phyloP scores from a whole-genome alignment of 176 grass and related monocot species.

The Ampelocalamus luodianensis region DNA sequence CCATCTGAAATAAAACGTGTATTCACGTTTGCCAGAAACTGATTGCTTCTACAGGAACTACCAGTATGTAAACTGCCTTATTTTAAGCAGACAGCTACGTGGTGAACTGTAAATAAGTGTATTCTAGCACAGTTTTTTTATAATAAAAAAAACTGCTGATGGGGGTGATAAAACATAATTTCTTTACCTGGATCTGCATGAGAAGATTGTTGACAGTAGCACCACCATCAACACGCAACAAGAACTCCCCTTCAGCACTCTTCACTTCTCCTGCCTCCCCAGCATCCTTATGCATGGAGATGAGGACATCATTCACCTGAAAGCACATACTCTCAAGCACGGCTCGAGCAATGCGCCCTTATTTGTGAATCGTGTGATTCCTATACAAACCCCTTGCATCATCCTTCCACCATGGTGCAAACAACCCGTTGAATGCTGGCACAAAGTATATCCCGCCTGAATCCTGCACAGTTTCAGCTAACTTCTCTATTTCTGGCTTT shows the following conservation, averaged over 20 bases:
- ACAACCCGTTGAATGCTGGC: slow-evolving; percentile 87
- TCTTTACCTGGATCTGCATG: slow-evolving; percentile 85
- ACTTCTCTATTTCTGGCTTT: slow-evolving; percentile 73
- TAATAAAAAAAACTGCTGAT: not conserved
- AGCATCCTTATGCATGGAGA: slow-evolving; percentile 93
- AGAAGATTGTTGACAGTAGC: slow-evolving; percentile 90
- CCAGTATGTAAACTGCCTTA: not conserved
- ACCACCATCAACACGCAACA: slow-evolving; percentile 86
- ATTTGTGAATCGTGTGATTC: slow-evolving; percentile 92
- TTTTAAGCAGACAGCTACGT: not conserved
- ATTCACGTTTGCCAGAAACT: no score
- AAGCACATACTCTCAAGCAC: slow-evolving; percentile 95
- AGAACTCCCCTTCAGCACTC: slow-evolving; percentile 61
- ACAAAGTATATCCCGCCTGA: slow-evolving; percentile 90
- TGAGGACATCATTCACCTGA: slow-evolving; percentile 93
- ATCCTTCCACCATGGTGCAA: slow-evolving; percentile 95
- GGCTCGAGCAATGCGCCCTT: slow-evolving; percentile 73
- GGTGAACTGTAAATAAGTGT: not conserved
- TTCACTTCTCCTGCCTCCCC: slow-evolving; percentile 61
- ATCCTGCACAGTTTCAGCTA: slow-evolving; percentile 68
- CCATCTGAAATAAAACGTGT: no score
- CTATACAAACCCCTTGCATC: slow-evolving; percentile 82
- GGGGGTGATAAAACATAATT: not conserved
- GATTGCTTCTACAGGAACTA: no score
- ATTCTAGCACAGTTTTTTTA: not conserved